Conservation (phyloP, 352 stramenopile species). For the Peronospora belbahrii region DNA sequence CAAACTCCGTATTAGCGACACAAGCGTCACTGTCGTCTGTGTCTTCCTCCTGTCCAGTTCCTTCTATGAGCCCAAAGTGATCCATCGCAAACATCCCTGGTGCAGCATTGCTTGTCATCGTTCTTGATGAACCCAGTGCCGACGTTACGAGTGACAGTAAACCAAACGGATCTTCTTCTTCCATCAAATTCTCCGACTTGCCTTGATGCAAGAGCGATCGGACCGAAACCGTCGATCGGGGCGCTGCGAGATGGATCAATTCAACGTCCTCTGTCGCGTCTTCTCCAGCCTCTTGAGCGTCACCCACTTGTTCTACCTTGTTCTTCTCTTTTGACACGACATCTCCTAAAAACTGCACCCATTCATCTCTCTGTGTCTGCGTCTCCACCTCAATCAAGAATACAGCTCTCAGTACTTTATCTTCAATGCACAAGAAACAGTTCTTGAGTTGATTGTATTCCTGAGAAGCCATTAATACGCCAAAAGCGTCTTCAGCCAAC, state of each 20-base stretch:
- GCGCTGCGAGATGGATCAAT: constrained; percentile 8
- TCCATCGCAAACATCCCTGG: constrained; percentile 44
- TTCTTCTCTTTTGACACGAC: constrained; percentile 7
- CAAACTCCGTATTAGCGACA: constrained; percentile 8
- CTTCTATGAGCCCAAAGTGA: constrained; percentile 34
- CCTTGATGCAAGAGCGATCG: constrained; percentile 32
- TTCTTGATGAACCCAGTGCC: constrained; percentile 25
- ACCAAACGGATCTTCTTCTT: constrained; percentile 37
- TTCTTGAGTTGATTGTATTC: constrained; percentile 27
- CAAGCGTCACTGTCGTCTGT: constrained; percentile 14
- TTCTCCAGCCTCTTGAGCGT: constrained; percentile 6
- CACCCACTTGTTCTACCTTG: background rate
- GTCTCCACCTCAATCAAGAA: constrained; percentile 26
- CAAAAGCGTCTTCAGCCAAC: constrained; percentile 13
- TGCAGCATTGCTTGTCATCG: constrained; percentile 5
- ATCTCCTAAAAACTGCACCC: constrained; percentile 19
- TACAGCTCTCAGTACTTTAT: constrained; percentile 10
- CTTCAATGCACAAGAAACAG: constrained; percentile 44
- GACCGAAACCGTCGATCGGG: constrained; percentile 15
- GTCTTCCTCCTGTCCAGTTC: constrained; percentile 16
- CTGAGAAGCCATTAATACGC: constrained; percentile 9
- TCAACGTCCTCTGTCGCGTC: constrained; percentile 23
- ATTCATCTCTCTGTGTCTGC: constrained; percentile 24
- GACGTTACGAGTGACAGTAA: constrained; percentile 43
- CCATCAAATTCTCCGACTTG: constrained; percentile 32